These are phyloP conservation scores for Fusarium nurragi DNA, from an alignment of 2,329 filamentous ascomycete genomes.

Conservation along the genomic window DNA sequence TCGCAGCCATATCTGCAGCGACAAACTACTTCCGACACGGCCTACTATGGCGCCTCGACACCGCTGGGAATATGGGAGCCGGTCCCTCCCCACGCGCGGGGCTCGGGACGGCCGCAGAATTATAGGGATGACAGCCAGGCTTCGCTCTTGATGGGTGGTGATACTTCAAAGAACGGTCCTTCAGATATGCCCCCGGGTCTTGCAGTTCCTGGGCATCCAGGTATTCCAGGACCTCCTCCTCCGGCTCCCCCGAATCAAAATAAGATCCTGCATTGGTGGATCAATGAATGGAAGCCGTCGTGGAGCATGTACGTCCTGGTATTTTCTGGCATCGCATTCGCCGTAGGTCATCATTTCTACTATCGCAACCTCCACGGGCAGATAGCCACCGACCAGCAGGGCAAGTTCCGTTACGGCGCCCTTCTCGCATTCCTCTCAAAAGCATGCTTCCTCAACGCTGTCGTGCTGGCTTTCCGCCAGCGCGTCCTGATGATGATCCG, in stretches of 20 bases:
- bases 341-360: conserved; percentile 41
- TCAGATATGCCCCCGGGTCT: conserved; percentile 3
- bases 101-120: conserved; percentile 16
- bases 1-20: conserved; percentile 19
- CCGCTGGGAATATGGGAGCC: conserved; percentile 36
- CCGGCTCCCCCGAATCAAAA: background rate
- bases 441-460: conserved; percentile 40
- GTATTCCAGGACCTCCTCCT: background rate
- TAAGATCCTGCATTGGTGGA: conserved; percentile 25
- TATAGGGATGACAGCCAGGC: conserved; percentile 30
- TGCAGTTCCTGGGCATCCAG: background rate
- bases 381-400: conserved; percentile 33
- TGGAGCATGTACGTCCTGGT: conserved; percentile 43
- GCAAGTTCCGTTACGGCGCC: conserved; percentile 39
- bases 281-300: conserved; percentile 33
- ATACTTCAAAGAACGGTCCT: background rate
- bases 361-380: conserved; percentile 32
- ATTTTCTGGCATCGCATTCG: conserved; percentile 36
- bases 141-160: conserved; percentile 22
- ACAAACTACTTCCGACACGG: conserved; percentile 22
- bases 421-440: conserved; percentile 40
- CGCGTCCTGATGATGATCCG: conserved; percentile 43
- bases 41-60: conserved; percentile 28
- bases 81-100: conserved; percentile 5
- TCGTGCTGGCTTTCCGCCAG: conserved; percentile 41